Percentiles rank a stretch among this genome's conserved stretches.
phyloP scores from a whole-genome alignment of 2,329 filamentous ascomycete genomes.

The Penicillium sp. region DNA sequence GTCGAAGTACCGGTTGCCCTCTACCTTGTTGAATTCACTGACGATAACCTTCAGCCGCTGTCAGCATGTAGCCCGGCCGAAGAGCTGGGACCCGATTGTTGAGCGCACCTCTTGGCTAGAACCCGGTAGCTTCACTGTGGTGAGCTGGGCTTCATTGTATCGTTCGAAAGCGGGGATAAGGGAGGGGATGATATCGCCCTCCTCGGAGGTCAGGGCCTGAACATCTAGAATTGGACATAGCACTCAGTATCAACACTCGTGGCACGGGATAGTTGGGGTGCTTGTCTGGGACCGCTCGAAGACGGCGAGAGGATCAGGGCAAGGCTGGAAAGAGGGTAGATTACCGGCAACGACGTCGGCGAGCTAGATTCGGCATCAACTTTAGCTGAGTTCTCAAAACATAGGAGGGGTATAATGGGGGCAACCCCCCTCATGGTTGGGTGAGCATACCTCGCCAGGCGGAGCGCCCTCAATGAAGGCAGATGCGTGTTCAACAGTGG shows the following conservation, averaged over 20 bases:
- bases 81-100: not conserved
- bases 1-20: constrained; percentile 85
- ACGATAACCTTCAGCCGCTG: constrained; percentile 65
- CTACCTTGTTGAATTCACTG: constrained; percentile 83
- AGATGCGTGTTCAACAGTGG: constrained; percentile 67
- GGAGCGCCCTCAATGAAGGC: constrained; percentile 93
- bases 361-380: constrained; percentile 60
- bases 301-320: not conserved
- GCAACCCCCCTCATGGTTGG: constrained; percentile 7
- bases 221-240: constrained; percentile 66
- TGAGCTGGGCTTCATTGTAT: constrained; percentile 95
- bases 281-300: too few relatives aligned
- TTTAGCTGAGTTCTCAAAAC: constrained; percentile 34
- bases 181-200: constrained; percentile 68
- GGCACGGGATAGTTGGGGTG: constrained; percentile 6
- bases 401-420: constrained; percentile 9
- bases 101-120: constrained; percentile 72
- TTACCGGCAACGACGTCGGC: constrained; percentile 85
- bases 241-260: constrained; percentile 21
- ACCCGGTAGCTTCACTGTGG: constrained; percentile 85
- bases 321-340: constrained; percentile 19
- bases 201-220: constrained; percentile 77
- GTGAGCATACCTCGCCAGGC: constrained; percentile 79
- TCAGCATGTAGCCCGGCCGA: constrained; percentile 14
- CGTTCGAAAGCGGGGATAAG: constrained; percentile 84